Evolutionary conservation across 331 rosid genomes (phyloP).

Genomic region (Pyracantha coccinea): DNA sequence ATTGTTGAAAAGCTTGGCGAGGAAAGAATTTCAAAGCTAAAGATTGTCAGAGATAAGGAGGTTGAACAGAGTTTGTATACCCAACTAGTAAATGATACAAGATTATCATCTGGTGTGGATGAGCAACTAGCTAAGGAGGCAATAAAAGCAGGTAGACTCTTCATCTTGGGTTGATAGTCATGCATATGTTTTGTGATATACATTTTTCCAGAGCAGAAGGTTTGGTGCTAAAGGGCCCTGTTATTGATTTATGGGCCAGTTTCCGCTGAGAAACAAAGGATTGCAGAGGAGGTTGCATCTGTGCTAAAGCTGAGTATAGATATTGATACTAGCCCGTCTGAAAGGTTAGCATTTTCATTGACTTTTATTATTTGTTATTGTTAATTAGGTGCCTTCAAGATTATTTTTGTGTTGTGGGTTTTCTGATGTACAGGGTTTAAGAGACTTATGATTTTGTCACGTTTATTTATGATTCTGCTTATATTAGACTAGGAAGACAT

Average conservation of each 20-base stretch:
- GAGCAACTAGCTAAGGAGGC: constrained; percentile 76
- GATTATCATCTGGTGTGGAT: constrained; percentile 50
- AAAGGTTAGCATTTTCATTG: constrained; percentile 43
- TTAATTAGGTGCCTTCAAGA: background rate
- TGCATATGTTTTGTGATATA: constrained; percentile 14
- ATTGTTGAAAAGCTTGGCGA: constrained; percentile 61
- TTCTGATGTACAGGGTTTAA: background rate
- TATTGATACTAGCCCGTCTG: constrained; percentile 58
- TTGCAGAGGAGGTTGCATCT: constrained; percentile 80
- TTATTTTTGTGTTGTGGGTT: background rate
- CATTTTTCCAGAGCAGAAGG: constrained; percentile 17
- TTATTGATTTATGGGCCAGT: constrained; percentile 40
- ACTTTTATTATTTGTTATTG: background rate
- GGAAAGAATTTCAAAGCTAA: constrained; percentile 58
- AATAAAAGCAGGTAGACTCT: constrained; percentile 58
- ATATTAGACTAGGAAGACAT: background rate
- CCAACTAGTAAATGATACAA: constrained; percentile 39
- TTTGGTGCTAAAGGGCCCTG: constrained; percentile 19
- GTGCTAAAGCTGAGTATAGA: constrained; percentile 74
- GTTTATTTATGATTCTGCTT: background rate
- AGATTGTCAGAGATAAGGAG: constrained; percentile 60
- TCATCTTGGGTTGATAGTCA: constrained; percentile 8
- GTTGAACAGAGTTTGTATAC: constrained; percentile 66
- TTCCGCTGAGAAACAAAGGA: constrained; percentile 79
- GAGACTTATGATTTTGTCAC: background rate